Conservation (phyloP, 805 yeast genomes). For the Candida methanosorbosa region DNA sequence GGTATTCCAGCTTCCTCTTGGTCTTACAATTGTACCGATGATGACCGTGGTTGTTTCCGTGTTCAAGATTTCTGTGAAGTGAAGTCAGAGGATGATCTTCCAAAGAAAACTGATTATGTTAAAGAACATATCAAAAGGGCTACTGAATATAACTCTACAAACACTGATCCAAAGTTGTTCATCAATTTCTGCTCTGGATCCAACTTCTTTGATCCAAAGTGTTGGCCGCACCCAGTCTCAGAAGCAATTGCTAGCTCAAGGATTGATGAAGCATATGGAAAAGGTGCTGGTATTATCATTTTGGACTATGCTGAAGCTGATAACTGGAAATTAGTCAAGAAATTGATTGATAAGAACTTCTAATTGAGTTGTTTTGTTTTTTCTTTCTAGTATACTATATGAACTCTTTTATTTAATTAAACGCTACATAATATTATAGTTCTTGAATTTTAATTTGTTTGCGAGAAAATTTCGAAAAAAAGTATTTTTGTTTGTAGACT, state of each 20-base stretch:
- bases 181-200: conserved; percentile 70
- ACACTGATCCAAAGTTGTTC: conserved; percentile 46
- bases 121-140: conserved; percentile 49
- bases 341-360: conserved; percentile 44
- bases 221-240: conserved; percentile 70
- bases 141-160: conserved; percentile 34
- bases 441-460: too few relatives aligned
- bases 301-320: conserved; percentile 59
- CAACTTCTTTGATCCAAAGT: conserved; percentile 57
- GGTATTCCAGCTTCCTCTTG: conserved; percentile 67
- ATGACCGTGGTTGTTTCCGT: conserved; percentile 50
- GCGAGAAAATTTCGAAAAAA: too few relatives aligned
- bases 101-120: conserved; percentile 48
- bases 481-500: too few relatives aligned
- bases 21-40: conserved; percentile 57
- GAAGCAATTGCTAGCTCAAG: conserved; percentile 35
- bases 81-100: conserved; percentile 39
- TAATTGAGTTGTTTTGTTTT: conserved; percentile 3
- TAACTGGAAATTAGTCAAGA: conserved; percentile 48
- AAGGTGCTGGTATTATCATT: conserved; percentile 56
- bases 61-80: conserved; percentile 76
- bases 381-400: too few relatives aligned
- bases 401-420: too few relatives aligned
- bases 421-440: too few relatives aligned
- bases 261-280: conserved; percentile 38